Evolutionary conservation across 2,329 filamentous ascomycete species (phyloP).

Genomic region (Sclerotinia nivalis): DNA sequence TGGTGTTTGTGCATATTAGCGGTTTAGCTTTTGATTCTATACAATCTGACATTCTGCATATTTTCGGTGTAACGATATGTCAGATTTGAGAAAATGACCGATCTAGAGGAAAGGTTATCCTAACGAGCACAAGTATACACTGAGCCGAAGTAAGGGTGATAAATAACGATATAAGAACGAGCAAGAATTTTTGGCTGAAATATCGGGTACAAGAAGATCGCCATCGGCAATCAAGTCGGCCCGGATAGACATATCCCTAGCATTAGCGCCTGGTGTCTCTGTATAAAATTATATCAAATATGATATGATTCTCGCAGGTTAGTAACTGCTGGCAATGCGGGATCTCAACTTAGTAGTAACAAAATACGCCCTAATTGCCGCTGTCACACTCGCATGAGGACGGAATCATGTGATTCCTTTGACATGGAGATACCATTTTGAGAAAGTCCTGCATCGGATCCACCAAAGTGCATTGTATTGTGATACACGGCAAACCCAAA

Average conservation of each 20-base stretch:
- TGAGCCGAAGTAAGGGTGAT: background rate
- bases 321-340: background rate
- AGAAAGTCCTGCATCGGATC: background rate
- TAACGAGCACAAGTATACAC: background rate
- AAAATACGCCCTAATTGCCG: background rate
- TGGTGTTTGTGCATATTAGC: background rate
- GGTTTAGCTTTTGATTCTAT: background rate
- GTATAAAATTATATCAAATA: background rate
- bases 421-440: slow-evolving; percentile 1
- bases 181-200: slow-evolving; percentile 5
- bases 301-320: background rate
- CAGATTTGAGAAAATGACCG: slow-evolving; percentile 16
- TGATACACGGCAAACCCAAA: background rate
- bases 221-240: slow-evolving; percentile 14
- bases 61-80: slow-evolving; percentile 11
- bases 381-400: background rate
- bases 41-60: slow-evolving; percentile 10
- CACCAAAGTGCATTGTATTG: background rate
- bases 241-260: background rate
- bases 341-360: background rate
- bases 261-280: background rate
- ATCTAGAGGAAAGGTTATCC: slow-evolving; percentile 4
- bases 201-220: slow-evolving; percentile 12
- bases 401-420: background rate
- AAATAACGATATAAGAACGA: background rate